Evolutionary conservation across 2,329 filamentous ascomycete genomes (phyloP), one percentile per base, ranked within the genome.

Genomic region (Pseudogymnoascus sp.): DNA sequence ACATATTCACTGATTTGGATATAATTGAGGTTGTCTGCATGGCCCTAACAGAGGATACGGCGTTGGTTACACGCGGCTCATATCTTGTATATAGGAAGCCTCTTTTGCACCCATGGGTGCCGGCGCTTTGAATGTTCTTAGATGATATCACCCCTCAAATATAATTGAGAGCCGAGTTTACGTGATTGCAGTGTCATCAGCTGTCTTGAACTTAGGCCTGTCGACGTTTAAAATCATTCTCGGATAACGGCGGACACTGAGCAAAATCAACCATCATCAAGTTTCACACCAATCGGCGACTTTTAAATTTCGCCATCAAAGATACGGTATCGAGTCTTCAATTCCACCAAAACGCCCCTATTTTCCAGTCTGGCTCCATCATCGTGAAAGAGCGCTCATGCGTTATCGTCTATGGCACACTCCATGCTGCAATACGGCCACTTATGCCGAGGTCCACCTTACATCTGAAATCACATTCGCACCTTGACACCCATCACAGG

Each of bases 401-500:
- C 45, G 45, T n/a, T 52, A 52, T 52, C 26, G 26, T 52, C 45
- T 52, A 52, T 30, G 45, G 45, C 45, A 28, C 15, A 18, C 30
- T 41, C 35, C 60, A 55, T 59, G 33, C 56, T 59, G 12, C 37
- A 18, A 34, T 34, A 35, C 35, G 28, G 38, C 38, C 58, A 30
- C 26, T 58, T n/a, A 21, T 30, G 9, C 45, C 45, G 45, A 52
- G 45, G 45, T 18, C 15, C 26, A 52, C 45, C 45, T 15, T 18
- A 19, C 9, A 30, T 30, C 15, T 12, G 26, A 52, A 52, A 52
- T 33, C 69, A 72, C 69, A 72, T 72, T 63, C 71, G 26, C 26
- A 52, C 8, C 45, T 52, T 12, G 23, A 8, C 26, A 19, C 26
- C 37, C 64, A 61, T 79, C 75, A 90, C 73, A 91, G 74, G 18